A percentile compares a stretch with the other conserved stretches of the same genome.
Evolutionary conservation across 1,284 basidiomycete species (phyloP).

Genomic region (Fomes fomentarius): DNA sequence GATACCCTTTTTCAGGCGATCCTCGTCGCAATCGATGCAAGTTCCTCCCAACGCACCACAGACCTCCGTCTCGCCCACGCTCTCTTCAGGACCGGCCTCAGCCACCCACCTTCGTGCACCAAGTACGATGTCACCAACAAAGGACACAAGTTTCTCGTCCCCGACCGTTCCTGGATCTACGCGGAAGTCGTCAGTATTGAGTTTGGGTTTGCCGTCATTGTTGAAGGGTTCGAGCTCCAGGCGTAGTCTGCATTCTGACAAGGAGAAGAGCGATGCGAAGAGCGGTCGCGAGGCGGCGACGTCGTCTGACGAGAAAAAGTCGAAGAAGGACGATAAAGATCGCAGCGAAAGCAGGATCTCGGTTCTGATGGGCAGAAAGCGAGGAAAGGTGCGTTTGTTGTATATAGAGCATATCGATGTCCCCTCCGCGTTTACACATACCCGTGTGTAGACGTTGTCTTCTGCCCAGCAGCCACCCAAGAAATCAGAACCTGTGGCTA

Average conservation of each 20-base stretch:
- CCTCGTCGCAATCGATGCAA: constrained; percentile 88
- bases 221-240: constrained; percentile 83
- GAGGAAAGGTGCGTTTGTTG: constrained; percentile 79
- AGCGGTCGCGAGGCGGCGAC: constrained; percentile 44
- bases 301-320: constrained; percentile 57
- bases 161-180: constrained; percentile 58
- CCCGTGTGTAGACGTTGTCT: constrained; percentile 71
- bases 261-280: constrained; percentile 55
- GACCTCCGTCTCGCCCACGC: constrained; percentile 54
- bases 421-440: constrained; percentile 5
- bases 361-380: constrained; percentile 84
- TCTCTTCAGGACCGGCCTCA: constrained; percentile 45
- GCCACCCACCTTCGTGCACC: constrained; percentile 42
- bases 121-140: constrained; percentile 52
- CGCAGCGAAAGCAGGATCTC: constrained; percentile 85
- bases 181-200: constrained; percentile 77
- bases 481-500: constrained; percentile 63
- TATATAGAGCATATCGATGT: constrained; percentile 14
- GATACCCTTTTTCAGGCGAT: constrained; percentile 94
- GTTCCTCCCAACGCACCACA: constrained; percentile 30
- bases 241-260: constrained; percentile 74
- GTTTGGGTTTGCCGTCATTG: constrained; percentile 78
- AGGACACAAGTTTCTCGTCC: constrained; percentile 49
- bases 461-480: constrained; percentile 70
- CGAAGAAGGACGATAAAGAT: constrained; percentile 81